Percentiles rank a stretch among this genome's conserved stretches.
Conservation (phyloP, 2,329 filamentous ascomycete genomes). For the Corynespora cassiicola region DNA sequence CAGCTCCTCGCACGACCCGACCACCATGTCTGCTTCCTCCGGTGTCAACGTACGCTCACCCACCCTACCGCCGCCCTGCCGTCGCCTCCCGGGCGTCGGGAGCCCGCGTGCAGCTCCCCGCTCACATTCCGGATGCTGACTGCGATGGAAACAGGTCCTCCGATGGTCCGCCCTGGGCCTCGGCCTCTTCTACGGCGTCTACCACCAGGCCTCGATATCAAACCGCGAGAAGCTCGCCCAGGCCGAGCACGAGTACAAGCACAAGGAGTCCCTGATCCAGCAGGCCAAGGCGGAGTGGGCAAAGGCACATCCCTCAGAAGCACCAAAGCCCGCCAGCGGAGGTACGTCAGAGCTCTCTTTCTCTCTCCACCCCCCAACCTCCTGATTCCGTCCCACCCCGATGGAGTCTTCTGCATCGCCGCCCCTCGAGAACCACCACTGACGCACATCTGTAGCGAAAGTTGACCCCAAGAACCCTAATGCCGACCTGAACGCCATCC, state of each 20-base stretch:
- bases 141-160: slow-evolving; percentile 72
- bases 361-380: slow-evolving; percentile 1
- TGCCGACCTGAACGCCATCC: slow-evolving; percentile 84
- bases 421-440: slow-evolving; percentile 2
- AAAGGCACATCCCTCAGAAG: slow-evolving; percentile 67
- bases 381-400: not conserved
- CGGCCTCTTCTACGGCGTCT: slow-evolving; percentile 94
- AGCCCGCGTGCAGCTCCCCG: not conserved
- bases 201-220: slow-evolving; percentile 85
- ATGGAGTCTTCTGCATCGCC: no score
- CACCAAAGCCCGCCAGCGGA: slow-evolving; percentile 35
- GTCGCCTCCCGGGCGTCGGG: not conserved
- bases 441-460: slow-evolving; percentile 54
- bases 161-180: slow-evolving; percentile 93
- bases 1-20: slow-evolving; percentile 27
- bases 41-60: slow-evolving; percentile 59
- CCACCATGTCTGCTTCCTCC: slow-evolving; percentile 54
- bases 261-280: slow-evolving; percentile 89
- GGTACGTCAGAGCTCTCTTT: slow-evolving; percentile 26
- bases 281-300: slow-evolving; percentile 91
- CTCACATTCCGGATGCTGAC: slow-evolving; percentile 26
- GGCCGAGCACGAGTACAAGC: slow-evolving; percentile 82
- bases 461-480: slow-evolving; percentile 82
- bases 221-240: slow-evolving; percentile 73
- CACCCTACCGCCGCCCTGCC: slow-evolving; percentile 3